Base-by-base conservation (phyloP, 179 eudicot genomes). In the Silene coronaria region DNA sequence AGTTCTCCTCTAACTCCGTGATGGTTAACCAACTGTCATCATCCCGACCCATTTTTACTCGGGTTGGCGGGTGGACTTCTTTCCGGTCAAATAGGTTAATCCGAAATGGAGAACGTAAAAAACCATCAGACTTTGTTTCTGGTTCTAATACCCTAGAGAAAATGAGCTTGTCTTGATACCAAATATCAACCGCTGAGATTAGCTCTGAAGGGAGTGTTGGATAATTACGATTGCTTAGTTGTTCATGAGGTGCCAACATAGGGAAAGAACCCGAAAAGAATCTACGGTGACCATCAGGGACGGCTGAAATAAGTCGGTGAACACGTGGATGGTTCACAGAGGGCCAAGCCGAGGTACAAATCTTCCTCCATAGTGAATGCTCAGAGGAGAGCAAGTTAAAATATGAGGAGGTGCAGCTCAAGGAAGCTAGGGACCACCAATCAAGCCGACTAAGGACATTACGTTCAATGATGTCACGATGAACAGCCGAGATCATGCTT, bases 391-490 rank as follows among this genome's bases (percentile, higher is more conserved):
- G 71, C 3, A 72, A 45, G 19, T 75, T 77, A 55, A 79, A 70
- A 22, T 73, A 42, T 9, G 82, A 69, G 55, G 80, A 79, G 11
- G 79, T 75, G 73, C 69, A 82, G 78, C 72, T 69, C 27, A 77
- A 64, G 27, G 77, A 71, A 75, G 81, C 12, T 59, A 83, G 77
- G 66, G 81, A 42, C 26, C 70, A 2, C 64, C 83, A 76, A 67
- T 83, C 86, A 32, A 83, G 83, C 62, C 79, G 83, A 17, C 64
- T 30, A 61, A 83, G 86, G 71, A 83, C 59, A 72, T 80, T 73
- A 28, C 45, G 7, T 24, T 61, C 65, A 10, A 83, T 21, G 27
- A 83, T 48, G 74, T 80, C 77, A 16, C 38, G 76, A 27, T 77
- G 76, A 65, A 82, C 27, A 57, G 19, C 23, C 32, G 78, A 68